Evolutionary conservation across 495 filamentous ascomycete genomes (phyloP).

Genomic region (Talaromyces stipitatus): DNA sequence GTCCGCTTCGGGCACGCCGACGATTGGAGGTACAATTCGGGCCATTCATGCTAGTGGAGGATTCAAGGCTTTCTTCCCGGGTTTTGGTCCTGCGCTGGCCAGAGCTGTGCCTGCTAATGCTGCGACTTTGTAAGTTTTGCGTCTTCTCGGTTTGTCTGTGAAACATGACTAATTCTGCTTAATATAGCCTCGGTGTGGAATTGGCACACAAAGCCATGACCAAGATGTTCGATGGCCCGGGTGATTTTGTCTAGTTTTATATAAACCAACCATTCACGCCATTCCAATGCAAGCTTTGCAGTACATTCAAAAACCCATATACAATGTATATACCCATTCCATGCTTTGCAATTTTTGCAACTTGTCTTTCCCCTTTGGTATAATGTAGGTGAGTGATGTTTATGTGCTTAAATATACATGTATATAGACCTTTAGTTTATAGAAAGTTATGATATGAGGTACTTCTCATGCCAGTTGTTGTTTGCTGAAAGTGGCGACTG

Average conservation of each 20-base stretch:
- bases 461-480: background rate
- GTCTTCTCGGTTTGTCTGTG: background rate
- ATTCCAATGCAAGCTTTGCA: background rate
- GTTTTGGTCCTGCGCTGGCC: conserved; percentile 85
- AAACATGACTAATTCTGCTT: conserved; percentile 25
- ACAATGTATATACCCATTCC: background rate
- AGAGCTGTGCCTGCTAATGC: conserved; percentile 95
- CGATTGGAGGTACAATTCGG: conserved; percentile 69
- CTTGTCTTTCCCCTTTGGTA: background rate
- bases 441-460: background rate
- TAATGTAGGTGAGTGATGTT: background rate
- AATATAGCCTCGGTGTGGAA: conserved; percentile 61
- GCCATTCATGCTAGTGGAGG: conserved; percentile 75
- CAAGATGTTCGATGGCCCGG: conserved; percentile 46
- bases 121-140: conserved; percentile 46
- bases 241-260: background rate
- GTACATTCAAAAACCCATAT: background rate
- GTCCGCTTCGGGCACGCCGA: conserved; percentile 81
- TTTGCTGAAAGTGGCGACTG: too few species aligned
- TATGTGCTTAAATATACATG: background rate
- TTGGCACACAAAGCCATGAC: conserved; percentile 76
- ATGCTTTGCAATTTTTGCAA: background rate
- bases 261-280: too few species aligned
- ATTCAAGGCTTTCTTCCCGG: conserved; percentile 93
- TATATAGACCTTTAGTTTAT: background rate